phyloP scores from a whole-genome alignment of 257 asterid species.

The Echites panduratus region DNA sequence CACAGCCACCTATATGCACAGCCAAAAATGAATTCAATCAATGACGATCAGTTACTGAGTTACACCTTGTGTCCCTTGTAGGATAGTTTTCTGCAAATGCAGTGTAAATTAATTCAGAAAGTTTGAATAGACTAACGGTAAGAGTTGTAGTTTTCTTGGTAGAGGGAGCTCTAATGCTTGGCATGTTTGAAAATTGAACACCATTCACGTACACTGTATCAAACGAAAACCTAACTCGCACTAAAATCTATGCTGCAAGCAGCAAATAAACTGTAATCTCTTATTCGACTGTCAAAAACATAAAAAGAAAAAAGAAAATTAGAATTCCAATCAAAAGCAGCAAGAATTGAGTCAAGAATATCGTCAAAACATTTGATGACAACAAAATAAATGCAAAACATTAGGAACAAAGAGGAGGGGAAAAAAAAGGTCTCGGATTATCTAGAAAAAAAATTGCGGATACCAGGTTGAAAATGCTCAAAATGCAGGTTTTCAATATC shows the following conservation, averaged over 20 bases:
- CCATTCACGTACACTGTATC: conserved; percentile 37
- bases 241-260: background rate
- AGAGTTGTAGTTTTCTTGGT: conserved; percentile 73
- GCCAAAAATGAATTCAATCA: background rate
- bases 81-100: background rate
- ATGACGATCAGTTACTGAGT: background rate
- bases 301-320: background rate
- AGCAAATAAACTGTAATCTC: background rate
- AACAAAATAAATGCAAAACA: background rate
- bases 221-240: background rate
- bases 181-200: conserved; percentile 46
- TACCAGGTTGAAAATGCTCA: background rate
- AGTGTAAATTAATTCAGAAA: background rate
- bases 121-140: conserved; percentile 43
- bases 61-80: background rate
- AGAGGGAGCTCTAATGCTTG: conserved; percentile 72
- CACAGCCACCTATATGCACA: conserved; percentile 63
- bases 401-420: too few relatives aligned
- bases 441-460: background rate
- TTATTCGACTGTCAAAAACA: background rate
- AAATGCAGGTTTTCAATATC: background rate
- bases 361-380: background rate
- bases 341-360: background rate
- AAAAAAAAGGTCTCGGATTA: background rate
- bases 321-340: background rate